phyloP scores from a whole-genome alignment of 73 alveolate genomes.

The Symbiodinium pilosum region DNA sequence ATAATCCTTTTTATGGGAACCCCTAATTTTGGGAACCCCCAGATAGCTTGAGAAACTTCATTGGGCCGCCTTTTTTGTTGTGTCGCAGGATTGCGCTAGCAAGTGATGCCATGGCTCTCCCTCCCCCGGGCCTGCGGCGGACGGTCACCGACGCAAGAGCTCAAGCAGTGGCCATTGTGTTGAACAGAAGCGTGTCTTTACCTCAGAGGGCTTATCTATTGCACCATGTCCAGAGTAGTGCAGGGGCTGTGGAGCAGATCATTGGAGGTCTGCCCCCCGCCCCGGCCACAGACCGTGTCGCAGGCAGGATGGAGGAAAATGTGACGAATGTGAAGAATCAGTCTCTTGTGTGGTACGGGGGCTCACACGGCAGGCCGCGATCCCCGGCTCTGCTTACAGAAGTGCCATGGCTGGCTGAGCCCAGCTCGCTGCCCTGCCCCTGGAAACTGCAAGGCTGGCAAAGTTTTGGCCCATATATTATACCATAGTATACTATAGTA shows the following conservation, averaged over 20 bases:
- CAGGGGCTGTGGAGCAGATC: neutral
- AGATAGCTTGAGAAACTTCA: too few relatives aligned
- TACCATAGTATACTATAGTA: too few relatives aligned
- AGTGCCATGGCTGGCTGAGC: neutral
- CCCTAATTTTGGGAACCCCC: too few relatives aligned
- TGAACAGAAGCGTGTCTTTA: neutral
- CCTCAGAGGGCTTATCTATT: neutral
- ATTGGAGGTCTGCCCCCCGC: too few relatives aligned
- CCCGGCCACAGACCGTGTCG: neutral
- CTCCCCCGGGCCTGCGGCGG: neutral
- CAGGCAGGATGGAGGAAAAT: neutral
- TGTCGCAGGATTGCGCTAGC: too few relatives aligned
- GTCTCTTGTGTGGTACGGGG: neutral
- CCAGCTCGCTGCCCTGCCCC: constrained; percentile 2
- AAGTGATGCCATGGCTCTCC: neutral
- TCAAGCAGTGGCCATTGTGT: neutral
- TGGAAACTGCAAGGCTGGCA: neutral
- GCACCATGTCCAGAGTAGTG: neutral
- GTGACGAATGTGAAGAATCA: too few relatives aligned
- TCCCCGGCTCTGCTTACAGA: neutral
- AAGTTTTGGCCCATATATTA: too few relatives aligned
- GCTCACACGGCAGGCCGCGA: neutral
- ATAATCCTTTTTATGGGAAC: too few relatives aligned
- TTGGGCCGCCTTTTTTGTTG: too few relatives aligned
- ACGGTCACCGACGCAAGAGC: neutral